Percentiles rank a stretch among this genome's conserved stretches.
Conservation (phyloP, 2,329 filamentous ascomycete species). For the Knufia fluminis region DNA sequence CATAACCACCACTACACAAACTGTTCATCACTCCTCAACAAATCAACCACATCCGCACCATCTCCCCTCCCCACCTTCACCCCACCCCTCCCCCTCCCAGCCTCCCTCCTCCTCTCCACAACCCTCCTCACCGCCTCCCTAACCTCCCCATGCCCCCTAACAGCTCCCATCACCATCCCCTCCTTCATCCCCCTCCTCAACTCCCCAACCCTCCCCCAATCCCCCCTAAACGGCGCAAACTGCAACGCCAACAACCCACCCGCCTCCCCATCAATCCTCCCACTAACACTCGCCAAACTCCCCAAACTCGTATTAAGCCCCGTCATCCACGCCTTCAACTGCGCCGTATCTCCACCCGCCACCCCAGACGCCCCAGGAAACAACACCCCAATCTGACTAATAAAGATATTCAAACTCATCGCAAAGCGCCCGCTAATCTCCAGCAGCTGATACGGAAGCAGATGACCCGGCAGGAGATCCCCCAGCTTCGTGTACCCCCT, state of each 20-base stretch:
- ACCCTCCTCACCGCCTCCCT: conserved; percentile 64
- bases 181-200: conserved; percentile 68
- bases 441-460: conserved; percentile 76
- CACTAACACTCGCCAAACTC: conserved; percentile 53
- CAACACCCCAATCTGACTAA: conserved; percentile 56
- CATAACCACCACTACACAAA: background rate
- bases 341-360: conserved; percentile 22
- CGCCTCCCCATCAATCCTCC: conserved; percentile 59
- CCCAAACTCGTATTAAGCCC: conserved; percentile 55
- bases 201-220: conserved; percentile 53
- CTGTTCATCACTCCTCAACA: conserved; percentile 4
- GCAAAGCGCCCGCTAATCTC: conserved; percentile 64
- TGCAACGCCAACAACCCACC: conserved; percentile 65
- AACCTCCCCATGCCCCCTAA: conserved; percentile 71
- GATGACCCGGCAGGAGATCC: conserved; percentile 37
- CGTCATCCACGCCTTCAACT: conserved; percentile 30
- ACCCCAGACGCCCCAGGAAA: background rate
- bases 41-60: conserved; percentile 9
- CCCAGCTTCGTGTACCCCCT: background rate
- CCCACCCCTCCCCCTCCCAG: background rate
- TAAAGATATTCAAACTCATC: conserved; percentile 72
- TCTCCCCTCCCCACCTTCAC: background rate
- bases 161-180: conserved; percentile 80
- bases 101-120: conserved; percentile 14
- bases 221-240: conserved; percentile 69